Percentiles rank a stretch among this genome's conserved stretches.
phyloP scores from a whole-genome alignment of 352 stramenopile species.

The Pythium sp. region DNA sequence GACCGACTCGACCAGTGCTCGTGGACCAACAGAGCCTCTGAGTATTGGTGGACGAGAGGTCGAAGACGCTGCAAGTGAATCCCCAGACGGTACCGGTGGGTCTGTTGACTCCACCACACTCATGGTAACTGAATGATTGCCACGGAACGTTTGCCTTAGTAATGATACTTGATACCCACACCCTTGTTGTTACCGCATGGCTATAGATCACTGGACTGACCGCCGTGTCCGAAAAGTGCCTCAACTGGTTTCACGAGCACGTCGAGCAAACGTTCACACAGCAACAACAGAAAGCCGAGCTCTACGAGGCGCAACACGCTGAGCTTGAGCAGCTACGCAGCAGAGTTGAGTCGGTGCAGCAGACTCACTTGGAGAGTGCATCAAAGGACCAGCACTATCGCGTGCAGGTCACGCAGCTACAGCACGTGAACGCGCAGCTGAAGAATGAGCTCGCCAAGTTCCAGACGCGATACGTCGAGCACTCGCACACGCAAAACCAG shows the following conservation, averaged over 20 bases:
- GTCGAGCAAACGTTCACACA: conserved; percentile 39
- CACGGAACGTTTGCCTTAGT: too few species aligned
- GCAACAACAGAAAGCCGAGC: conserved; percentile 42
- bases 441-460: conserved; percentile 21
- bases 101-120: conserved; percentile 5
- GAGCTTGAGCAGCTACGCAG: conserved; percentile 32
- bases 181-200: background rate
- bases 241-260: conserved; percentile 54
- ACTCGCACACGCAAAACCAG: conserved; percentile 33
- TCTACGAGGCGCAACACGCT: conserved; percentile 43
- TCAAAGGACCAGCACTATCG: conserved; percentile 12
- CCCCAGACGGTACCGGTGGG: background rate
- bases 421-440: conserved; percentile 21
- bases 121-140: background rate
- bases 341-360: conserved; percentile 20
- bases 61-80: background rate
- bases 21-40: background rate
- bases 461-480: conserved; percentile 10
- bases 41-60: background rate
- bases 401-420: conserved; percentile 11
- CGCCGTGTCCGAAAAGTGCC: conserved; percentile 46
- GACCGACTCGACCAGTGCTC: background rate
- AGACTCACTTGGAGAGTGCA: conserved; percentile 18
- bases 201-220: conserved; percentile 39
- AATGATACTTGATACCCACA: background rate